Base-by-base conservation (phyloP, 495 filamentous ascomycete species). In the Penicillium cinerascens region DNA sequence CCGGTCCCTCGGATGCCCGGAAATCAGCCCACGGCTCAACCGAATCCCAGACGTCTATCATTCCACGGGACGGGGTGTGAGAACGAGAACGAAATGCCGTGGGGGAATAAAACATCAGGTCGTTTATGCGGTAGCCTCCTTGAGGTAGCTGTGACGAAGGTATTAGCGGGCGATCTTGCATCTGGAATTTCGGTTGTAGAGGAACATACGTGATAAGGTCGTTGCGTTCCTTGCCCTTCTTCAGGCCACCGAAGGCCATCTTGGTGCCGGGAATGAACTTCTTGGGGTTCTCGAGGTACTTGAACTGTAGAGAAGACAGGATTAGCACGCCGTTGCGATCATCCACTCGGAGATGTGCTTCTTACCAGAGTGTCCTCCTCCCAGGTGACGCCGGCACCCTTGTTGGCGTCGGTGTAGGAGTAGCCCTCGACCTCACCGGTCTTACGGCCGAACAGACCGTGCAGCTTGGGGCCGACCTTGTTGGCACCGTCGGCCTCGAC, bases 241-340 rank as follows among this genome's bases (percentile, higher is more conserved):
- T 99, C 62, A 99, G 81, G 69, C 93, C 93, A 79, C 93, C 93
- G 74, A 99, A 99, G 67, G 93, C 93, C 93, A 99, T 99, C 90
- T 99, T 99, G 75, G 93, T 99, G 61, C 93, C 93, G 64, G 93
- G 95, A 57, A 99, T 97, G 85, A 85, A 92, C 76, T 92, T 92
- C 80, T 92, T 92, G 61, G 88, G 88, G 81, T 92, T 92, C 78
- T 92, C 88, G 65, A 92, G 85, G 80, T 92, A 92, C 55, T 83
- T 77, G 70, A 90, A 92, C 88, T 89, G 60, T 44, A 59, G 9
- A 25, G 26, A 17, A 42, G 25, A 22, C 2, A 26, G 27, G 46
- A 40, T 65, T 54, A 66, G 66, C 40, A 27, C n/a, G 27, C 6
- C 11, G 7, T 9, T 15, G 23, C 13, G 16, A 11, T 41, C n/a